Evolutionary conservation across 2,329 filamentous ascomycete species (phyloP).

Genomic region (Pseudogymnoascus sp.): DNA sequence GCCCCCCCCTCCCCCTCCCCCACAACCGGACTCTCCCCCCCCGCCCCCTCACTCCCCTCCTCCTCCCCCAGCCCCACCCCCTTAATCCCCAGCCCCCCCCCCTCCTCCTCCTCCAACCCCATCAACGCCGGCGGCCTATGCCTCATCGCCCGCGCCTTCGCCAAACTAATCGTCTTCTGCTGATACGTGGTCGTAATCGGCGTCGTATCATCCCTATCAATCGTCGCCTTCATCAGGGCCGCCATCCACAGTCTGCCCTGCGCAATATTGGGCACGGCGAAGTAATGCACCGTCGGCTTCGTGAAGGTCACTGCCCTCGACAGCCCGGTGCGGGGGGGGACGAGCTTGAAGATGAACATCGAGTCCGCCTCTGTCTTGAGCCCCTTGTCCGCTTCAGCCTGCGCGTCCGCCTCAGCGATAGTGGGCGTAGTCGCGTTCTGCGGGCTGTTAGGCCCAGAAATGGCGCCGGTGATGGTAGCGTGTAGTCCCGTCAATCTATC

Average conservation of each 20-base stretch:
- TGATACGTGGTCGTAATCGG: conserved; percentile 88
- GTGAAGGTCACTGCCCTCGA: conserved; percentile 94
- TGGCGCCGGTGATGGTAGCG: conserved; percentile 84
- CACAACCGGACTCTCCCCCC: background rate
- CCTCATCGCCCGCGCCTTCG: conserved; percentile 78
- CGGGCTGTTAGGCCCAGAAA: conserved; percentile 49
- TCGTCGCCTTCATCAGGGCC: conserved; percentile 96
- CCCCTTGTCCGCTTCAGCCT: conserved; percentile 32
- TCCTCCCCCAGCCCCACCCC: conserved; percentile 31
- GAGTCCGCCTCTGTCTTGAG: conserved; percentile 44
- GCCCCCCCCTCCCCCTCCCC: background rate
- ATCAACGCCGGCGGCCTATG: conserved; percentile 85
- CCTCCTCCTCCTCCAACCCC: conserved; percentile 45
- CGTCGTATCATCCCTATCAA: conserved; percentile 77
- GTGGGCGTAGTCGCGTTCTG: conserved; percentile 39
- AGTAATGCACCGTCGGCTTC: conserved; percentile 94
- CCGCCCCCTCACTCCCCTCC: background rate
- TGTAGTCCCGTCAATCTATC: conserved; percentile 86
- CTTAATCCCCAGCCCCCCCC: background rate
- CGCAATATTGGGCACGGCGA: conserved; percentile 84
- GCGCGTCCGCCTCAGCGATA: conserved; percentile 36
- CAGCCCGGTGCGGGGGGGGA: conserved; percentile 79
- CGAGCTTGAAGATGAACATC: conserved; percentile 97
- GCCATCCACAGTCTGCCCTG: conserved; percentile 96
- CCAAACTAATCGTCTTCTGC: conserved; percentile 89